These are phyloP conservation scores for Pneumocystis oryctolagi DNA, from an alignment of 1,139 yeast genomes.

Conservation along the genomic window DNA sequence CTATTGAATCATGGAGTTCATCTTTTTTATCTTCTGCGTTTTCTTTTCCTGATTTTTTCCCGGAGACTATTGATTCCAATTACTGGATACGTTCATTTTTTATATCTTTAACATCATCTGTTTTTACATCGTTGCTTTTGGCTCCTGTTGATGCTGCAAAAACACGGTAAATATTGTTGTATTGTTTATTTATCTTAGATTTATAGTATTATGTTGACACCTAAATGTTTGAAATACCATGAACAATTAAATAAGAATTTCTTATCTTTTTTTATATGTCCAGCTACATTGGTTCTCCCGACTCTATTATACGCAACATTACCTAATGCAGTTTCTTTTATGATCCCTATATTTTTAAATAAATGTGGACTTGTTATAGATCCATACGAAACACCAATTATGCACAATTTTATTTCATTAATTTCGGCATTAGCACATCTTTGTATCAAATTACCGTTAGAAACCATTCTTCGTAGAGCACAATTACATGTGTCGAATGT, in stretches of 20 bases:
- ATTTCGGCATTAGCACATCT: constrained; percentile 50
- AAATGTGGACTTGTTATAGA: constrained; percentile 53
- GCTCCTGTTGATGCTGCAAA: constrained; percentile 74
- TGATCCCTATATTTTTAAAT: constrained; percentile 60
- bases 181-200: constrained; percentile 34
- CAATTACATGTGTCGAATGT: constrained; percentile 42
- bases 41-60: constrained; percentile 83
- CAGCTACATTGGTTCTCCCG: constrained; percentile 38
- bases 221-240: constrained; percentile 27
- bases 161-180: constrained; percentile 30
- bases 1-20: constrained; percentile 82
- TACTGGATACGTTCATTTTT: constrained; percentile 56
- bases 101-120: constrained; percentile 55
- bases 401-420: constrained; percentile 41
- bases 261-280: constrained; percentile 26
- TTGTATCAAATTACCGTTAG: constrained; percentile 69
- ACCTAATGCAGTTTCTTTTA: constrained; percentile 45
- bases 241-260: constrained; percentile 25
- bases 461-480: constrained; percentile 69
- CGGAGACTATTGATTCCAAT: constrained; percentile 68
- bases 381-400: constrained; percentile 13
- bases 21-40: constrained; percentile 71
- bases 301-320: constrained; percentile 51
- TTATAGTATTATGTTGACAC: constrained; percentile 34
- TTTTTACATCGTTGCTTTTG: constrained; percentile 57